These are phyloP conservation scores for Lactarius akahatsu DNA, from an alignment of 768 basidiomycete species.

Conservation along the genomic window DNA sequence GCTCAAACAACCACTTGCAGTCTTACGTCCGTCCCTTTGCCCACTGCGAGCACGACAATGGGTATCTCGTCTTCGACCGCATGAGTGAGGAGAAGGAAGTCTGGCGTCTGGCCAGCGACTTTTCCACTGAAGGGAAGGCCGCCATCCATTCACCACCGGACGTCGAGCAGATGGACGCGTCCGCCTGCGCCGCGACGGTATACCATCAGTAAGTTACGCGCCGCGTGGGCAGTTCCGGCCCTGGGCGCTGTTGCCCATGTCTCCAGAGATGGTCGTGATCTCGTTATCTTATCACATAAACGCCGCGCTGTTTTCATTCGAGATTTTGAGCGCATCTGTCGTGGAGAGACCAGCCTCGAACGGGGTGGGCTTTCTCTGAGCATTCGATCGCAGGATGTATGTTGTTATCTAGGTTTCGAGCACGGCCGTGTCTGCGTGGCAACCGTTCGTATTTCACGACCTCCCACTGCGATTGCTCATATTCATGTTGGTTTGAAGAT, in stretches of 20 bases:
- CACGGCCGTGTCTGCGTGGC: constrained; percentile 28
- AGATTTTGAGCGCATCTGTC: constrained; percentile 38
- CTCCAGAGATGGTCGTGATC: constrained; percentile 38
- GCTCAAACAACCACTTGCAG: constrained; percentile 34
- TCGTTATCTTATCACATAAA: constrained; percentile 34
- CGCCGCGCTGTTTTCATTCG: constrained; percentile 35
- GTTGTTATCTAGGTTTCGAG: constrained; percentile 25
- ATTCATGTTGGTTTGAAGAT: neutral
- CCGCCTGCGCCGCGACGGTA: constrained; percentile 29
- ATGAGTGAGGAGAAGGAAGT: constrained; percentile 59
- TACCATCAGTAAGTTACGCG: constrained; percentile 20
- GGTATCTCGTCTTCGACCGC: constrained; percentile 72
- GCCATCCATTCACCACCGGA: constrained; percentile 7
- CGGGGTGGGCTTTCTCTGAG: neutral
- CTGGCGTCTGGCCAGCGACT: constrained; percentile 53
- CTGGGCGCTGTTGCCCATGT: constrained; percentile 57
- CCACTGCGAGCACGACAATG: constrained; percentile 71
- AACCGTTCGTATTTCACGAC: constrained; percentile 15
- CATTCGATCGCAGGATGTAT: neutral
- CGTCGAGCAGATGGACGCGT: constrained; percentile 35
- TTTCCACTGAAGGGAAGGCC: constrained; percentile 12
- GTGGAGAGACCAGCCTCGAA: constrained; percentile 14
- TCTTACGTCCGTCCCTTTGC: constrained; percentile 54
- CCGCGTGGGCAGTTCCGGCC: constrained; percentile 57
- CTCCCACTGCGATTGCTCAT: neutral